Base-by-base conservation (phyloP, 1,284 basidiomycete species). In the Ceratobasidium sp. region DNA sequence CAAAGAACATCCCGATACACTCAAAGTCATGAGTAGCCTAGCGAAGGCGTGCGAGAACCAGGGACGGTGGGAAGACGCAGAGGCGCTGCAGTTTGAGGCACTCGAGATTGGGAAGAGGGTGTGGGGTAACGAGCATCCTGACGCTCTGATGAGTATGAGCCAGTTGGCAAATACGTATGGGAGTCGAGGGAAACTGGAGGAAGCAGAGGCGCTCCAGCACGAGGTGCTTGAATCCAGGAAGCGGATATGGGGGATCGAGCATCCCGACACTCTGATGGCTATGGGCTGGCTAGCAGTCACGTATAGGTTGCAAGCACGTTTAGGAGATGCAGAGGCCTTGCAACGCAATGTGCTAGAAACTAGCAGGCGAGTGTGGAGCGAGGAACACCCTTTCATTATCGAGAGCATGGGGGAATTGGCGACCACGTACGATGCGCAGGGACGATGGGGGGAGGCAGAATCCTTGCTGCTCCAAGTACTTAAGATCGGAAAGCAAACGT, bases 111-210 rank as follows among this genome's bases (percentile, higher is more conserved):
- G 60, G 12, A 28, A 10, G 60, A n/a, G 63, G 26, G 40, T 44
- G 12, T 49, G 39, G 40, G 63, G 63, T 39, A 49, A 66, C 20
- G 51, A 40, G 23, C 68, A 70, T 49, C 53, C 68, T 18, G 28
- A 70, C 28, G 20, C 51, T 20, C 20, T 53, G 51, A 20, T 20
- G 15, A 53, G 20, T 20, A 53, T 53, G 51, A 20, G 20, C 51
- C 20, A 20, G 51, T n/a, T 53, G 51, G 51, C 15, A 20, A 20
- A 20, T n/a, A 53, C 51, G 20, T 53, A 20, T 20, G 20, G 51
- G 15, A 7, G 40, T 15, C 26, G n/a, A 13, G 60, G 18, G 33
- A 7, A 39, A 39, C 6, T 42, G 20, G 15, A 63, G 9, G 60
- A 63, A 39, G 33, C 26, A 7, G 60, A 40, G 39, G 39, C 39